These are phyloP conservation scores for Fusarium dlaminii DNA, from an alignment of 2,329 filamentous ascomycete species.

Conservation along the genomic window DNA sequence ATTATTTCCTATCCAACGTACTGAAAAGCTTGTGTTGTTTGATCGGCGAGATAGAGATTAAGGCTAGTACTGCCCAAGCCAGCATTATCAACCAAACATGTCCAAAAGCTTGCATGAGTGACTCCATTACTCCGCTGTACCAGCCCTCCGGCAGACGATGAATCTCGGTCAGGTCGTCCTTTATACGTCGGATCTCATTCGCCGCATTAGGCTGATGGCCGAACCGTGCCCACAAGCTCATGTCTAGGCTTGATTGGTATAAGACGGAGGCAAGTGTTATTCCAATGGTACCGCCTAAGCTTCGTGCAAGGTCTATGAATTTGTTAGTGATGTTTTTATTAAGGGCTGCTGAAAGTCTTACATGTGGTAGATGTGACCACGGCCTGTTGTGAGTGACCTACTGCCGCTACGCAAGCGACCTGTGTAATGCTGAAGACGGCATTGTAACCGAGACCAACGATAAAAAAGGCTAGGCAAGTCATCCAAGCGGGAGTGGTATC, in stretches of 20 bases:
- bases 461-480: slow-evolving; percentile 47
- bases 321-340: background rate
- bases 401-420: background rate
- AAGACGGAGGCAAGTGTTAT: slow-evolving; percentile 4
- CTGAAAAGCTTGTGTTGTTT: slow-evolving; percentile 2
- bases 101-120: slow-evolving; percentile 1
- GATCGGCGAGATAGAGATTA: slow-evolving; percentile 2
- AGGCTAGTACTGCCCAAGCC: background rate
- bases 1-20: background rate
- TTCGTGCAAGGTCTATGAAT: background rate
- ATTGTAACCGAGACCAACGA: slow-evolving; percentile 74
- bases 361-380: slow-evolving; percentile 2
- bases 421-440: slow-evolving; percentile 63
- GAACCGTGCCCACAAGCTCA: background rate
- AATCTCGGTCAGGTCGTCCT: background rate
- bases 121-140: slow-evolving; percentile 6
- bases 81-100: slow-evolving; percentile 10
- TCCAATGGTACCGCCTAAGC: slow-evolving; percentile 6
- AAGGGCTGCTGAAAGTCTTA: background rate
- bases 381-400: slow-evolving; percentile 5
- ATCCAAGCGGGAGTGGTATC: background rate
- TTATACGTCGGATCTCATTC: background rate
- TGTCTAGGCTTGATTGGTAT: background rate
- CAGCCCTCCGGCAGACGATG: background rate
- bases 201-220: background rate